These are phyloP conservation scores for Saraca asoca DNA, from an alignment of 331 rosid genomes.

Conservation along the genomic window DNA sequence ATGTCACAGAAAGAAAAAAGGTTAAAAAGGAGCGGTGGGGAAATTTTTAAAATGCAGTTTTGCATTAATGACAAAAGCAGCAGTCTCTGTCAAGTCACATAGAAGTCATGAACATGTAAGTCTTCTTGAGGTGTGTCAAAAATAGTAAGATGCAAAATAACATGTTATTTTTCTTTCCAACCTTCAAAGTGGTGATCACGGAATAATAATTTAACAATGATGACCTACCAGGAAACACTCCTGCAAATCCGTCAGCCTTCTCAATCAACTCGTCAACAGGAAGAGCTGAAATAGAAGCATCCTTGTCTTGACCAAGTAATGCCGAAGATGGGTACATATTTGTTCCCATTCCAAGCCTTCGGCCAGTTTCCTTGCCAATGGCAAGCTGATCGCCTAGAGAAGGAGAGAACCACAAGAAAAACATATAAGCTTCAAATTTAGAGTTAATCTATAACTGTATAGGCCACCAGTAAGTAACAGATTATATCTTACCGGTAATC, in stretches of 20 bases:
- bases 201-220: background rate
- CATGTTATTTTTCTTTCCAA: background rate
- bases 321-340: conserved; percentile 97
- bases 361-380: conserved; percentile 93
- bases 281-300: conserved; percentile 71
- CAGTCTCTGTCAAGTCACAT: background rate
- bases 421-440: conserved; percentile 8
- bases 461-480: background rate
- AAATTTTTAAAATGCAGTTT: conserved; percentile 13
- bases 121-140: background rate
- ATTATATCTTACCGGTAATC: conserved; percentile 74
- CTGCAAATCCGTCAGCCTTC: conserved; percentile 99
- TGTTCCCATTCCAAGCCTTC: conserved; percentile 99
- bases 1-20: conserved; percentile 35
- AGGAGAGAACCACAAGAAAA: conserved; percentile 8
- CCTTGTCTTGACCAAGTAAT: conserved; percentile 93
- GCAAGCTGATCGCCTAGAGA: conserved; percentile 93
- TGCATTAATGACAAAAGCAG: background rate
- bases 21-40: background rate
- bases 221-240: conserved; percentile 88
- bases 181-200: background rate
- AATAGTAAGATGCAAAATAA: conserved; percentile 10
- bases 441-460: background rate
- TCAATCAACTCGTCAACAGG: conserved; percentile 97
- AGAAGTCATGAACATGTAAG: background rate